phyloP scores from a whole-genome alignment of 345 rosid genomes.

The Lumnitzera racemosa region DNA sequence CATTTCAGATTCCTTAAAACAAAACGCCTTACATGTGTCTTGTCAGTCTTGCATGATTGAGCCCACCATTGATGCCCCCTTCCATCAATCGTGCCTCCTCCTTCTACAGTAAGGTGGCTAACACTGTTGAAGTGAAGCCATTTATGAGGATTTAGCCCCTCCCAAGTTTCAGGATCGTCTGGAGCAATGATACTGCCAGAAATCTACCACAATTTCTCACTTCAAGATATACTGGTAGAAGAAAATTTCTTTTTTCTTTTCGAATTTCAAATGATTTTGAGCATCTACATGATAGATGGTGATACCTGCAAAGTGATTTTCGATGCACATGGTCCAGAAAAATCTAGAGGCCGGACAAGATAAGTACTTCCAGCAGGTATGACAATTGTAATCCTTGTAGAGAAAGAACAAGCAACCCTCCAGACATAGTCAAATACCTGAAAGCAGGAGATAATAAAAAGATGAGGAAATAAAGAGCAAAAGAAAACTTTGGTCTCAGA shows the following conservation, averaged over 20 bases:
- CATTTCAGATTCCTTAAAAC: neutral
- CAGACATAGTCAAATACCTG: slow-evolving; percentile 70
- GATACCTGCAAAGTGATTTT: slow-evolving; percentile 62
- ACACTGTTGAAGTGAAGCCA: slow-evolving; percentile 77
- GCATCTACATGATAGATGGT: neutral
- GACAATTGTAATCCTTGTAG: slow-evolving; percentile 35
- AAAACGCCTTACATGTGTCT: slow-evolving; percentile 30
- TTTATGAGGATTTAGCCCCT: slow-evolving; percentile 56
- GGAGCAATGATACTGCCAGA: slow-evolving; percentile 78
- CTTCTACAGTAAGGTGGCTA: slow-evolving; percentile 65
- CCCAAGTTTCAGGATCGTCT: slow-evolving; percentile 62
- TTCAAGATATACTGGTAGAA: too few species aligned
- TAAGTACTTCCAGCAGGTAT: slow-evolving; percentile 47
- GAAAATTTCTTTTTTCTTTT: too few species aligned
- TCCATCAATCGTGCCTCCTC: slow-evolving; percentile 75
- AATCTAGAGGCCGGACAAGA: slow-evolving; percentile 54
- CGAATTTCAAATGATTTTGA: neutral
- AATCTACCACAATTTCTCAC: slow-evolving; percentile 32
- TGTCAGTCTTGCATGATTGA: slow-evolving; percentile 64
- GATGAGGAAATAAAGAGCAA: neutral
- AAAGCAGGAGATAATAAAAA: slow-evolving; percentile 7
- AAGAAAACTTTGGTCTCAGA: too few species aligned
- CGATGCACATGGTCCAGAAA: slow-evolving; percentile 76
- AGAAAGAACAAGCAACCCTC: slow-evolving; percentile 65
- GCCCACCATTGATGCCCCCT: slow-evolving; percentile 90